Evolutionary conservation across 495 filamentous ascomycete species (phyloP), one percentile per base, ranked within the genome.

Genomic region (Aspergillus cristatus): DNA sequence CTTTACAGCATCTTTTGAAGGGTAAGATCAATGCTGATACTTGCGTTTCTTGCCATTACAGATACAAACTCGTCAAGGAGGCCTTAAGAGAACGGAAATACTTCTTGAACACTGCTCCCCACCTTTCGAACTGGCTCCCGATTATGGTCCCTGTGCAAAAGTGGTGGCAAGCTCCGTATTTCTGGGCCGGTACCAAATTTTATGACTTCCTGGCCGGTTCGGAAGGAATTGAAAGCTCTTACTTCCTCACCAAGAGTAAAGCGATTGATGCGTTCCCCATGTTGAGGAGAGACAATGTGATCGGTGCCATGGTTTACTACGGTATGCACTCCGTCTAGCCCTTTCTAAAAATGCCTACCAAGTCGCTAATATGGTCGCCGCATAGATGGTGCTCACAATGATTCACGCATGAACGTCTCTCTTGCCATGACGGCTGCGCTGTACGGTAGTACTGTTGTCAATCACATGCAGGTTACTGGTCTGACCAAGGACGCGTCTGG

Each of bases 131-230:
- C 64, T 96, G 89, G 86, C 71, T 98, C 26, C 91, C 91, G 13
- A 98, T 98, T 46, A 98, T 98, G 91, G 76, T 98, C 41, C 91
- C 91, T 1, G 68, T 96, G 30, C 79, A 94, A 55, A 84, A 85
- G 48, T 96, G 88, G 91, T 96, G 87, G 86, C 89, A 97, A 60
- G 84, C 81, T 18, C 91, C 91, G 8, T 98, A 97, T 61, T 98
- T 93, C 65, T 97, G 90, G 89, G 82, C 75, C 5, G 91, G 91
- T 37, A 94, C 90, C 32, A 98, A 98, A 62, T 76, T 77, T 37
- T 98, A 98, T 63, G 91, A 97, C 67, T 78, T 91, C 47, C 70
- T 97, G 38, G 91, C 91, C 51, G 91, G 91, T 12, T 83, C 85
- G 28, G 91, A 98, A 64, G 94, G 90, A 38, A 93, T 98, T 47